Evolutionary conservation across 2,329 filamentous ascomycete species (phyloP).

Genomic region (Ophiostoma triangulosporum): DNA sequence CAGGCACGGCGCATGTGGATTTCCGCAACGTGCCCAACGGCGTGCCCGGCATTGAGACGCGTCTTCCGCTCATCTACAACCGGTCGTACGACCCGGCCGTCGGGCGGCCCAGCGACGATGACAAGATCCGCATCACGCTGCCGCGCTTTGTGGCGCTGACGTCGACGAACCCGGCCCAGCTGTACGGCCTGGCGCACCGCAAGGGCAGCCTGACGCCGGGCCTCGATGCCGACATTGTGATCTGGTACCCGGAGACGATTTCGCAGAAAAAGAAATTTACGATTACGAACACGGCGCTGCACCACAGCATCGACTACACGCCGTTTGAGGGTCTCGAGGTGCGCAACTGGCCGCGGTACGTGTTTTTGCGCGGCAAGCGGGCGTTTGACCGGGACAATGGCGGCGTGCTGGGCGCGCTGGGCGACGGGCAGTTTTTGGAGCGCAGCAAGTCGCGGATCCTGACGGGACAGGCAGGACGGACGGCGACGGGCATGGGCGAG

Average conservation of each 20-base stretch:
- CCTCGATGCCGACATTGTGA: conserved; percentile 41
- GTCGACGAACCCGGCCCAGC: conserved; percentile 39
- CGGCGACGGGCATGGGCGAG: conserved; percentile 9
- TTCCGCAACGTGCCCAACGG: conserved; percentile 48
- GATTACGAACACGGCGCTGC: conserved; percentile 38
- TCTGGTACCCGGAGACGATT: conserved; percentile 37
- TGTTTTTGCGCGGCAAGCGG: conserved; percentile 42
- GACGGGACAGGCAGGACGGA: conserved; percentile 13
- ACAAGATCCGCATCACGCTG: conserved; percentile 11
- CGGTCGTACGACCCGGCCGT: background rate
- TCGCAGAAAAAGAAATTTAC: conserved; percentile 20
- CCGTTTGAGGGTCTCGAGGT: conserved; percentile 45
- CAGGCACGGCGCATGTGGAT: conserved; percentile 19
- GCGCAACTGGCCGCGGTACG: conserved; percentile 48
- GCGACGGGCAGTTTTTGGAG: conserved; percentile 35
- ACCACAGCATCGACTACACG: conserved; percentile 50
- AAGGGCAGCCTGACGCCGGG: conserved; percentile 40
- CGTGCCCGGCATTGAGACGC: conserved; percentile 42
- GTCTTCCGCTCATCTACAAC: conserved; percentile 33
- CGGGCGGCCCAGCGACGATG: conserved; percentile 26
- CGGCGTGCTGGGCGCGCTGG: conserved; percentile 33
- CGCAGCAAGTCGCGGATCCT: conserved; percentile 17
- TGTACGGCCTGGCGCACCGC: conserved; percentile 39
- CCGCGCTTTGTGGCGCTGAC: conserved; percentile 37
- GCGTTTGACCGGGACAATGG: conserved; percentile 42